These are phyloP conservation scores for Sonneratia alba DNA, from an alignment of 345 rosid species.

Conservation along the genomic window DNA sequence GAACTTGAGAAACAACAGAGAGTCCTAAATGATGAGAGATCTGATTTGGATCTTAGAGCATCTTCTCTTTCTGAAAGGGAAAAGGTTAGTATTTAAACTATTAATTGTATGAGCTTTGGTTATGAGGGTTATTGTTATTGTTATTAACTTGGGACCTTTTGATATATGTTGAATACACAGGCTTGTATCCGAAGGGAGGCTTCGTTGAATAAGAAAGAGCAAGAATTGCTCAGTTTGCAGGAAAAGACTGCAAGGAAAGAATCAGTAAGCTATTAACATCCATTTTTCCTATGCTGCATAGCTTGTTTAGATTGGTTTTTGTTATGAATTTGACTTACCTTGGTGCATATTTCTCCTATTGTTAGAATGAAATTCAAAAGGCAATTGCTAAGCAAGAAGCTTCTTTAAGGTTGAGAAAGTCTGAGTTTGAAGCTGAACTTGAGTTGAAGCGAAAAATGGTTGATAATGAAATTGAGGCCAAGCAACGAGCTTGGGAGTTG, in stretches of 20 bases:
- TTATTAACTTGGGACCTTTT: slow-evolving; percentile 4
- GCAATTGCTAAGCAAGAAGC: slow-evolving; percentile 51
- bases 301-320: neutral
- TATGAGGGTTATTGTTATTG: neutral
- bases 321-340: neutral
- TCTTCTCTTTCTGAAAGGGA: slow-evolving; percentile 58
- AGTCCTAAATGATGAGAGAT: slow-evolving; percentile 43
- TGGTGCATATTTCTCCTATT: neutral
- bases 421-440: slow-evolving; percentile 73
- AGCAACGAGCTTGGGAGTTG: slow-evolving; percentile 87
- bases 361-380: slow-evolving; percentile 59
- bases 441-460: slow-evolving; percentile 49
- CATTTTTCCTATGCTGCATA: neutral
- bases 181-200: slow-evolving; percentile 50
- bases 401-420: slow-evolving; percentile 44
- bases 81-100: slow-evolving; percentile 42
- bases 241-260: slow-evolving; percentile 62
- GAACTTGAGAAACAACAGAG: slow-evolving; percentile 44
- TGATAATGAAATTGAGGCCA: slow-evolving; percentile 79
- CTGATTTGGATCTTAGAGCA: slow-evolving; percentile 37
- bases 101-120: neutral
- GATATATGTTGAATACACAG: slow-evolving; percentile 24
- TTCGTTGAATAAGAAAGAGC: slow-evolving; percentile 54
- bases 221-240: slow-evolving; percentile 57
- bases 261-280: slow-evolving; percentile 44